These are phyloP conservation scores for Diaporthe velutina DNA, from an alignment of 2,329 filamentous ascomycete species.

Conservation along the genomic window DNA sequence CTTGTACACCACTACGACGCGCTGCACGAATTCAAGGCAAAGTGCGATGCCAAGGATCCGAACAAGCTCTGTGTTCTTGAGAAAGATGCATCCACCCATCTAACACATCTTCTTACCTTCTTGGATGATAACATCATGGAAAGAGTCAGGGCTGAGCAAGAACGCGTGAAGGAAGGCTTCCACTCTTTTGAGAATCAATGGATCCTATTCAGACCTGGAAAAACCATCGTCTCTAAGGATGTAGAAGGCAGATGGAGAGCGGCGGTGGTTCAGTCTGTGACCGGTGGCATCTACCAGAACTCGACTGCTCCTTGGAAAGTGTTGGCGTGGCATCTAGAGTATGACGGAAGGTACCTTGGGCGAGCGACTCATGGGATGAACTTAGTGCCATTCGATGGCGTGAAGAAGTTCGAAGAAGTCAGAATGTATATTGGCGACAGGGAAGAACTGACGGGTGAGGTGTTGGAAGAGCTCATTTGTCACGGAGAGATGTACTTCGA, in stretches of 20 bases:
- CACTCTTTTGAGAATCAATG: constrained; percentile 42
- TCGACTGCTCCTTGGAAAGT: neutral
- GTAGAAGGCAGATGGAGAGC: neutral
- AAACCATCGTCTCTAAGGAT: neutral
- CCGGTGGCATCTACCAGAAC: neutral
- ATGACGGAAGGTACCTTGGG: neutral
- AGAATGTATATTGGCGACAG: neutral
- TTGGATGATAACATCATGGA: constrained; percentile 44
- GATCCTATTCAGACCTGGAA: constrained; percentile 41
- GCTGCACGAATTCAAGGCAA: constrained; percentile 36
- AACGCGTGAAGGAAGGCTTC: constrained; percentile 40
- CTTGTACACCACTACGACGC: constrained; percentile 48
- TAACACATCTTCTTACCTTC: constrained; percentile 41
- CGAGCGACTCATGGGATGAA: fast-evolving
- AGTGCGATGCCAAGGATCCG: constrained; percentile 28
- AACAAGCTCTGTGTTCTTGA: constrained; percentile 40
- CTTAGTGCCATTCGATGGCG: neutral
- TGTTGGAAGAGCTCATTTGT: neutral
- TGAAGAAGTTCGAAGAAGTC: fast-evolving
- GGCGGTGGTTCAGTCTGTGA: neutral
- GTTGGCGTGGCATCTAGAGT: neutral
- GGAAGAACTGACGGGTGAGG: neutral
- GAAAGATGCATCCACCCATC: constrained; percentile 34
- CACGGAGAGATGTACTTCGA: constrained; percentile 36
- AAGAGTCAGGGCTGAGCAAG: constrained; percentile 40